These are phyloP conservation scores for Lophiotrema nucula DNA, from an alignment of 495 filamentous ascomycete genomes.

Conservation along the genomic window DNA sequence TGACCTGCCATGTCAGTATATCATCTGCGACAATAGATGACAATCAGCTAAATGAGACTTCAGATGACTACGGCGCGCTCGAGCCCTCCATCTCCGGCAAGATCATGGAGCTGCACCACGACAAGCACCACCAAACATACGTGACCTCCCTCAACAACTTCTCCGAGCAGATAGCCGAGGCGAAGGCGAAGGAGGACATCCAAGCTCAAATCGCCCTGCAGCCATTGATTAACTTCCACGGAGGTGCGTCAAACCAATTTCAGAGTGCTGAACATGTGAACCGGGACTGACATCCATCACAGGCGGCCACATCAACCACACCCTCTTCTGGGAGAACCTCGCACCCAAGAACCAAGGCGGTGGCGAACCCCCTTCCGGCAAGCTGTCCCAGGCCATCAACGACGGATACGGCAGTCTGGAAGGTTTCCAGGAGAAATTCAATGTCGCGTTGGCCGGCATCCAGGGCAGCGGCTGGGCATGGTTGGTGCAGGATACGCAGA, in stretches of 20 bases:
- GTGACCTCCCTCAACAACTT: slow-evolving; percentile 69
- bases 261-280: slow-evolving; percentile 3
- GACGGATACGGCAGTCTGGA: slow-evolving; percentile 71
- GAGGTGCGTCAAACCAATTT: slow-evolving; percentile 53
- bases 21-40: neutral
- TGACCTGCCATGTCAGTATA: slow-evolving; percentile 79
- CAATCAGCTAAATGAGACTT: too few species aligned
- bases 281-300: neutral
- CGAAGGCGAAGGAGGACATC: slow-evolving; percentile 58
- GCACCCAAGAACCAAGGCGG: slow-evolving; percentile 69
- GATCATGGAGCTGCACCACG: slow-evolving; percentile 96
- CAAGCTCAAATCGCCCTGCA: slow-evolving; percentile 74
- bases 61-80: slow-evolving; percentile 63
- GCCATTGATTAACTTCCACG: slow-evolving; percentile 93
- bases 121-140: slow-evolving; percentile 77
- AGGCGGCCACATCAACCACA: slow-evolving; percentile 83
- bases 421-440: slow-evolving; percentile 73
- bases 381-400: slow-evolving; percentile 69
- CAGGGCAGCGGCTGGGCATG: slow-evolving; percentile 96
- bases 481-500: slow-evolving; percentile 84
- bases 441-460: slow-evolving; percentile 75
- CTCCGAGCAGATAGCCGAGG: slow-evolving; percentile 59
- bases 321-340: slow-evolving; percentile 90
- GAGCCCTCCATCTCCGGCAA: slow-evolving; percentile 92
- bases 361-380: slow-evolving; percentile 72